Evolutionary conservation across 306 rosid species (phyloP).

Genomic region (Casuarina equisetifolia): DNA sequence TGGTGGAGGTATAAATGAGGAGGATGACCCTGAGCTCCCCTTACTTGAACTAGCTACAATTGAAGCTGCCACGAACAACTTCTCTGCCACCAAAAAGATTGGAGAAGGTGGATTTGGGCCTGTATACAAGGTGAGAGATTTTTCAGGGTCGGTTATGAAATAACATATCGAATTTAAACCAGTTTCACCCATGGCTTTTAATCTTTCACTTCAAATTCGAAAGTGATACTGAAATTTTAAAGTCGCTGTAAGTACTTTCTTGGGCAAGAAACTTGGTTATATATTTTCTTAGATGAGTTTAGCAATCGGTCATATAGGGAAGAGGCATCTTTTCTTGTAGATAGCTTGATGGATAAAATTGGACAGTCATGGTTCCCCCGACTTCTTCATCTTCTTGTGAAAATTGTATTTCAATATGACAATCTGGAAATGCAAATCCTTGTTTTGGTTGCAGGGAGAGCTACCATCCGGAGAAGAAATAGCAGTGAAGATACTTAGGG

Average conservation of each 20-base stretch:
- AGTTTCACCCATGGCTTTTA: background rate
- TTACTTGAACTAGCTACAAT: conserved; percentile 34
- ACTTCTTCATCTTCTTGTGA: background rate
- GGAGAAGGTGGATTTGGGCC: conserved; percentile 63
- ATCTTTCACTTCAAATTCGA: background rate
- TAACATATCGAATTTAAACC: background rate
- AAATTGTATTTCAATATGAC: background rate
- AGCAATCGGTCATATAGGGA: background rate
- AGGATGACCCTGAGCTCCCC: conserved; percentile 33
- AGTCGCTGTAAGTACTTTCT: background rate
- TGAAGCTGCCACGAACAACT: conserved; percentile 48
- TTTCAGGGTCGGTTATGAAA: background rate
- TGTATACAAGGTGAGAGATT: conserved; percentile 42
- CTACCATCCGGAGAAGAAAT: conserved; percentile 42
- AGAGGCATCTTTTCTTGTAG: background rate
- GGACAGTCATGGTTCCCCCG: too few relatives aligned
- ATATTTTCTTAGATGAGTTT: background rate
- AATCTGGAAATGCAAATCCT: background rate
- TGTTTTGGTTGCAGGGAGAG: conserved; percentile 37
- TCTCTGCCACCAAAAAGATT: conserved; percentile 41
- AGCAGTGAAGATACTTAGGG: conserved; percentile 44
- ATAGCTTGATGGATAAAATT: background rate
- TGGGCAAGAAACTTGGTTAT: too few relatives aligned
- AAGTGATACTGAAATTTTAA: background rate
- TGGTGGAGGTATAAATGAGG: conserved; percentile 23